Conservation (phyloP, 73 alveolate species). For the Paraurostyla sp. region DNA sequence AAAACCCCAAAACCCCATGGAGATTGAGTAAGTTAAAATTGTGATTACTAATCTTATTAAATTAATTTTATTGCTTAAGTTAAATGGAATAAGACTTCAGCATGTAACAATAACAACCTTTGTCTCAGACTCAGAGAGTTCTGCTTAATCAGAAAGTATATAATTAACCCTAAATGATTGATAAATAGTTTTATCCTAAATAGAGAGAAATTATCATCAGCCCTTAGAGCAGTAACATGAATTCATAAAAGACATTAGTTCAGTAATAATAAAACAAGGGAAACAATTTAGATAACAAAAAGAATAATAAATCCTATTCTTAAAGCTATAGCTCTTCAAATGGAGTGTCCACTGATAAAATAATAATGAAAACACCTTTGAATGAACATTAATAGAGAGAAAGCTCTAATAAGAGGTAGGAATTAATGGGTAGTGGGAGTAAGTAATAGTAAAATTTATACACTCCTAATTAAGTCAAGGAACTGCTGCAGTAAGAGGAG, state of each 20-base stretch:
- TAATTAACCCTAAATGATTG: background rate
- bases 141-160: no score
- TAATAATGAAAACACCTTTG: no score
- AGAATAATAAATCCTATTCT: no score
- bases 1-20: no score
- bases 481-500: conserved; percentile 11
- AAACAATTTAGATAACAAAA: background rate
- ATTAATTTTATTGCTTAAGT: no score
- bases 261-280: background rate
- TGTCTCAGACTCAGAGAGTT: no score
- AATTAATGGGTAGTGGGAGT: background rate
- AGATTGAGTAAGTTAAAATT: no score
- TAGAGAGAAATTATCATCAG: background rate
- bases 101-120: no score
- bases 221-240: background rate
- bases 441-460: background rate
- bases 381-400: background rate
- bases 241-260: background rate
- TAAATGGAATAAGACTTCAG: no score
- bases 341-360: no score
- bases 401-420: background rate
- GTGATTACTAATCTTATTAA: no score
- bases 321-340: no score
- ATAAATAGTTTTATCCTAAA: conserved; percentile 22
- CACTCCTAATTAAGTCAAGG: conserved; percentile 30